Base-by-base conservation (phyloP, 805 yeast genomes). In the Pichia scutulata region DNA sequence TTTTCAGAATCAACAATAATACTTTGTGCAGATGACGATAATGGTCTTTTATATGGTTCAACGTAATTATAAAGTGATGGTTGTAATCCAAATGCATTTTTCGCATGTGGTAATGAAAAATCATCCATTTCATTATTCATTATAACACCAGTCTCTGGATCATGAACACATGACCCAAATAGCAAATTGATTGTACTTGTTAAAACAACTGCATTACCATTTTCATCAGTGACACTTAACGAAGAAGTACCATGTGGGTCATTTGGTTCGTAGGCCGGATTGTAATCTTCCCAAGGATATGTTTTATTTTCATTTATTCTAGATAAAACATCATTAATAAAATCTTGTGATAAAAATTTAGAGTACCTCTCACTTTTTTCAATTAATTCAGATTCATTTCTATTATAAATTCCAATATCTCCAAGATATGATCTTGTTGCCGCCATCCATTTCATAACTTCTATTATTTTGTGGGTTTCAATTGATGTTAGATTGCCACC, bases 91-190 rank as follows among this genome's bases (percentile, higher is more conserved):
- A 89, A 92, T 16, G 89, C 84, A 65, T 92, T 92, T 18, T 77
- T 71, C 8, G 74, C 69, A 16, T 77, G 72, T 1, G 93, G 89
- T 30, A 78, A 72, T 9, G 96, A 84, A 61, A 92, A 92, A 63
- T 92, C 98, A 66, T 92, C 97, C 97, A 92, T 90, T 65, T 92
- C 89, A 58, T 88, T 81, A 68, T 92, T 92, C 60, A 92, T 68
- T 10, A 92, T 75, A 9, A 92, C 70, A 2, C 97, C 98, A 0
- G 98, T 90, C 1, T 52, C 64, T 1, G 84, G 82, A 63, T 92
- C 97, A 62, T 84, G 86, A 7, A 92, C 84, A 57, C 81, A 62
- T 13, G 93, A 82, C 0, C 99, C 99, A 68, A 89, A 92, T 39
- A 79, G 63, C 48, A 89, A 68, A 63, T 92, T 92, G 10, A 92